These are phyloP conservation scores for Ascochyta rabiei DNA, from an alignment of 2,329 filamentous ascomycete genomes.

Conservation along the genomic window DNA sequence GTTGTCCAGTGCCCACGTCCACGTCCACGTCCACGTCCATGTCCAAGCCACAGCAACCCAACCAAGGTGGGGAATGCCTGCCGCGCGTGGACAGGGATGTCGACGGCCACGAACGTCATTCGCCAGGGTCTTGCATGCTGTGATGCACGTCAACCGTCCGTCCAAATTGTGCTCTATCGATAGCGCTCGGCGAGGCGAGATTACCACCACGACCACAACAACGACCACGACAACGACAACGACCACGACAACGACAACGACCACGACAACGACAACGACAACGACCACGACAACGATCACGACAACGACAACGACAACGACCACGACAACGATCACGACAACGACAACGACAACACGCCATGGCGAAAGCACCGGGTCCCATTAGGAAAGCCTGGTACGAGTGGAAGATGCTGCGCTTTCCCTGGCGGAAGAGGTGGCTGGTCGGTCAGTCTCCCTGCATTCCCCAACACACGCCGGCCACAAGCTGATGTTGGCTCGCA, in stretches of 20 bases:
- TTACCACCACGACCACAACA: constrained; percentile 23
- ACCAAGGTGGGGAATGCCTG: constrained; percentile 22
- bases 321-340: too few species aligned
- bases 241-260: too few species aligned
- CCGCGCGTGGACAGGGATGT: constrained; percentile 16
- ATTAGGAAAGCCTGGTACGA: constrained; percentile 61
- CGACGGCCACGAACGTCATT: constrained; percentile 8
- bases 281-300: too few species aligned
- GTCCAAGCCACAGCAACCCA: not conserved
- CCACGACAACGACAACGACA: too few species aligned
- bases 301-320: too few species aligned
- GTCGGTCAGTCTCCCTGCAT: constrained; percentile 53
- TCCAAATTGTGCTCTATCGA: constrained; percentile 1
- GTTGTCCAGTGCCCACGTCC: not conserved
- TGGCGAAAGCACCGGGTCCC: constrained; percentile 47
- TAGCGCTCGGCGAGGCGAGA: constrained; percentile 24
- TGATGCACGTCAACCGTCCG: constrained; percentile 2
- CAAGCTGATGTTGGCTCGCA: not conserved
- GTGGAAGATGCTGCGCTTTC: constrained; percentile 67
- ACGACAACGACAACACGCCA: constrained; percentile 35
- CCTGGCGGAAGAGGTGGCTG: constrained; percentile 66
- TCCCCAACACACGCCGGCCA: not conserved
- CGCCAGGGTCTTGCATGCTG: constrained; percentile 6
- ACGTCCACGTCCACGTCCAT: not conserved
- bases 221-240: too few species aligned